These are phyloP conservation scores for Botrytis galanthina DNA, from an alignment of 2,329 filamentous ascomycete genomes.

Conservation along the genomic window DNA sequence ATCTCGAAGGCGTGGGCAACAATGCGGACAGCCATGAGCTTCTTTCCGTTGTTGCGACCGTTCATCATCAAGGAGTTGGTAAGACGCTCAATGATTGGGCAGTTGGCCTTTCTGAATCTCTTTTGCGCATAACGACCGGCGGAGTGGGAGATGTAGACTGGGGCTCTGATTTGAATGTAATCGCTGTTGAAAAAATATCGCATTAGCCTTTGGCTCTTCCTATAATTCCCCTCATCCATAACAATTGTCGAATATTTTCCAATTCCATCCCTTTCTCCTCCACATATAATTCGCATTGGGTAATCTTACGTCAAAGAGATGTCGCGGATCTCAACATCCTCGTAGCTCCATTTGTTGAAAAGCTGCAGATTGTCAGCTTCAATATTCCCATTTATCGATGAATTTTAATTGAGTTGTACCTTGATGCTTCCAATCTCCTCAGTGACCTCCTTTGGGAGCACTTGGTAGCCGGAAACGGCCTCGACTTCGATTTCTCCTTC, in stretches of 20 bases:
- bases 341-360: slow-evolving; percentile 98
- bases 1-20: slow-evolving; percentile 99
- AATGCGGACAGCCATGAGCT: slow-evolving; percentile 99
- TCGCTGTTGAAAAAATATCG: slow-evolving; percentile 61
- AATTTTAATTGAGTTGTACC: slow-evolving; percentile 47
- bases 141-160: slow-evolving; percentile 98
- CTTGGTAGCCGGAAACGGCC: slow-evolving; percentile 68
- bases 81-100: slow-evolving; percentile 99
- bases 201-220: slow-evolving; percentile 24
- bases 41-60: slow-evolving; percentile 99
- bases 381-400: slow-evolving; percentile 19
- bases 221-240: slow-evolving; percentile 34
- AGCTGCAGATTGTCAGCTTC: slow-evolving; percentile 43
- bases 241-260: slow-evolving; percentile 6
- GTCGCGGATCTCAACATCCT: slow-evolving; percentile 99
- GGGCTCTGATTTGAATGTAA: slow-evolving; percentile 99
- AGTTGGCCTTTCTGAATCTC: slow-evolving; percentile 99
- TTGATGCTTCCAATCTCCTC: slow-evolving; percentile 89
- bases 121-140: slow-evolving; percentile 98
- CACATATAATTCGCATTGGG: slow-evolving; percentile 26
- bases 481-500: slow-evolving; percentile 95
- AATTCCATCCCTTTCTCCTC: not conserved
- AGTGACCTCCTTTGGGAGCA: slow-evolving; percentile 90
- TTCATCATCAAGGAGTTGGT: slow-evolving; percentile 99
- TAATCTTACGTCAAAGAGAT: slow-evolving; percentile 96